A percentile compares a stretch with the other conserved stretches of the same genome.
These are phyloP conservation scores for Lizonia empirigonia DNA, from an alignment of 2,329 filamentous ascomycete species.

Conservation along the genomic window DNA sequence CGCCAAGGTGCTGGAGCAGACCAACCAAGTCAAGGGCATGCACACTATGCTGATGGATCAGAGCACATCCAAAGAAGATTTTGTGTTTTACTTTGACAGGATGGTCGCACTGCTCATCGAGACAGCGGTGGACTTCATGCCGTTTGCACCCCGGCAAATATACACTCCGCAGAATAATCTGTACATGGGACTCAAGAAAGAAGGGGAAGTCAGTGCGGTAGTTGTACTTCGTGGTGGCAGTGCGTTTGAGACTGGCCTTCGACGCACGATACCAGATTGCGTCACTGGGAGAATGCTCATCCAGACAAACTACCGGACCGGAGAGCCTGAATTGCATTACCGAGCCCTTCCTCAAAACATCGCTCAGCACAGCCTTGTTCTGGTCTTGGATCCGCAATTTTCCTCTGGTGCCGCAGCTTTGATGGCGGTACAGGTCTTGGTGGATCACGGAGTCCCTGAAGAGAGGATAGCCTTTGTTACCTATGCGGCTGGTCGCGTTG, in stretches of 20 bases:
- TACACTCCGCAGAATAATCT: constrained; percentile 71
- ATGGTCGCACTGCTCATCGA: constrained; percentile 85
- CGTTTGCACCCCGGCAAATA: constrained; percentile 68
- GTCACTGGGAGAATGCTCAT: constrained; percentile 87
- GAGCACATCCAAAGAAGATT: constrained; percentile 80
- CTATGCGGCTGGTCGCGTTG: constrained; percentile 84
- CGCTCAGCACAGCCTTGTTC: constrained; percentile 74
- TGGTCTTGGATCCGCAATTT: constrained; percentile 93
- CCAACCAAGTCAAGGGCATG: constrained; percentile 82
- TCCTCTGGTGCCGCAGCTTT: constrained; percentile 82
- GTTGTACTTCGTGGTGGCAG: constrained; percentile 88
- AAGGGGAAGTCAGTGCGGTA: constrained; percentile 72
- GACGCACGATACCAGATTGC: constrained; percentile 90
- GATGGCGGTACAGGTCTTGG: constrained; percentile 95
- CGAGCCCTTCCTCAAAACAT: constrained; percentile 77
- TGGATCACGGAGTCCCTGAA: constrained; percentile 88
- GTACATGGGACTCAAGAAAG: constrained; percentile 74
- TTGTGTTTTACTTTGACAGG: constrained; percentile 96
- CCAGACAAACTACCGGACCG: constrained; percentile 72
- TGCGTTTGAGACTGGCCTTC: constrained; percentile 84
- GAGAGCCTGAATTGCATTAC: constrained; percentile 93
- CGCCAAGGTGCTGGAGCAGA: constrained; percentile 75
- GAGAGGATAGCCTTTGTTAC: constrained; percentile 90
- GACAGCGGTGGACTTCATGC: constrained; percentile 60
- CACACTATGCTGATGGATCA: constrained; percentile 88